These are phyloP conservation scores for Coemansia sp. DNA, from an alignment of 192 early-diverging fungal species.

Conservation along the genomic window DNA sequence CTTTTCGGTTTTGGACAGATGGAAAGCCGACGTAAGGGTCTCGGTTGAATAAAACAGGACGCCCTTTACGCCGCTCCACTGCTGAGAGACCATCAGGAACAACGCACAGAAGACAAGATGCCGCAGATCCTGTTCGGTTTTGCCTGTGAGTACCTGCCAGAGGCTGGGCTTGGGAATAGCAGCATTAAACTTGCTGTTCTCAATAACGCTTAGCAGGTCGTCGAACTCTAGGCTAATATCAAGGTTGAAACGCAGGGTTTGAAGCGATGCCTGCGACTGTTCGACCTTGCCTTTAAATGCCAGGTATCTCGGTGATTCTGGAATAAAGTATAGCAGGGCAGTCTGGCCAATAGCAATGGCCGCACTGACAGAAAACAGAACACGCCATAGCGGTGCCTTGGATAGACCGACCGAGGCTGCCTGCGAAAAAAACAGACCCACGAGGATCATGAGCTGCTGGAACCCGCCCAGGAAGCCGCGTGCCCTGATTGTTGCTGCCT, in stretches of 20 bases:
- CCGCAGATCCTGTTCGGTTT: slow-evolving; percentile 56
- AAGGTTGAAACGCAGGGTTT: slow-evolving; percentile 53
- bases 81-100: slow-evolving; percentile 76
- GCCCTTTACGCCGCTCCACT: slow-evolving; percentile 88
- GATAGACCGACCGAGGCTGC: slow-evolving; percentile 67
- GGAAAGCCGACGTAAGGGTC: slow-evolving; percentile 63
- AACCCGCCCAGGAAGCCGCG: slow-evolving; percentile 77
- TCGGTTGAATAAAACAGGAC: slow-evolving; percentile 85
- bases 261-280: slow-evolving; percentile 58
- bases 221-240: slow-evolving; percentile 61
- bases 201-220: slow-evolving; percentile 56
- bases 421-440: slow-evolving; percentile 80
- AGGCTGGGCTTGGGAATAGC: slow-evolving; percentile 35
- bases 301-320: slow-evolving; percentile 75
- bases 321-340: slow-evolving; percentile 68
- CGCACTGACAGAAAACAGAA: slow-evolving; percentile 64
- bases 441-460: slow-evolving; percentile 83
- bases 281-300: slow-evolving; percentile 58
- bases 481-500: slow-evolving; percentile 66
- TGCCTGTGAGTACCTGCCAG: slow-evolving; percentile 49
- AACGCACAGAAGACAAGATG: slow-evolving; percentile 65
- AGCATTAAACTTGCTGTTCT: slow-evolving; percentile 7
- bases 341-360: slow-evolving; percentile 64
- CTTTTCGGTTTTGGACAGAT: slow-evolving; percentile 32
- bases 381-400: slow-evolving; percentile 67